Evolutionary conservation across 2,329 filamentous ascomycete species (phyloP), one percentile per base, ranked within the genome.

Genomic region (Colletotrichum musae): DNA sequence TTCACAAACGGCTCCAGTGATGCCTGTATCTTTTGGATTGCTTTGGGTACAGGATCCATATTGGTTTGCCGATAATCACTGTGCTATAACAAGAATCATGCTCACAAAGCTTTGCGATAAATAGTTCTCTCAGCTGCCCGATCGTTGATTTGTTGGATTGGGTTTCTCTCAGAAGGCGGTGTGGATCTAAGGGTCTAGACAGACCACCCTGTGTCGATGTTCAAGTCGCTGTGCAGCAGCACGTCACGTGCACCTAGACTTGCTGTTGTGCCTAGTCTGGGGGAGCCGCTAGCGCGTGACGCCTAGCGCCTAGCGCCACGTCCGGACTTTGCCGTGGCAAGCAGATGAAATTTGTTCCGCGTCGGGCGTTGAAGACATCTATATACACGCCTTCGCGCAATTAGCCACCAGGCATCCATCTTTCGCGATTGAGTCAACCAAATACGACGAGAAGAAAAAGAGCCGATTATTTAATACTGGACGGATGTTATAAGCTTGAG

Each of bases 1-100:
- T 87, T 88, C 64, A 91, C 81, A 70, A 84, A 89, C 5, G 86
- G 85, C 41, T 82, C 79, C 24, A 92, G 81, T 18, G 77, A 79
- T 48, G 79, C 77, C 63, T 84, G 81, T 41, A 87, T 77, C 41
- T 77, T 77, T 56, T 80, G 74, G 15, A 83, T 65, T 13, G 76
- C 74, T 16, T 84, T 80, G 21, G 79, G 67, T 36, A 80, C 62
- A 71, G 76, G 72, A 15, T 73, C 74, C 74, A 76, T 77, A n/a
- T 16, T 39, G 21, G 41, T 5, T 43, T 43, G 15, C 13, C 15
- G 13, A 43, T 43, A n/a, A 28, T 21, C 58, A 60, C 32, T 36
- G 45, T n/a, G 24, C 21, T 51, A 18, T 15, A 60, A 24, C 15
- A 60, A n/a, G 24, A n/a, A 10, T 24, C 18, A 48, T 48, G 4